These are phyloP conservation scores for Microbotryum scabiosae DNA, from an alignment of 1,284 basidiomycete species.

Conservation along the genomic window DNA sequence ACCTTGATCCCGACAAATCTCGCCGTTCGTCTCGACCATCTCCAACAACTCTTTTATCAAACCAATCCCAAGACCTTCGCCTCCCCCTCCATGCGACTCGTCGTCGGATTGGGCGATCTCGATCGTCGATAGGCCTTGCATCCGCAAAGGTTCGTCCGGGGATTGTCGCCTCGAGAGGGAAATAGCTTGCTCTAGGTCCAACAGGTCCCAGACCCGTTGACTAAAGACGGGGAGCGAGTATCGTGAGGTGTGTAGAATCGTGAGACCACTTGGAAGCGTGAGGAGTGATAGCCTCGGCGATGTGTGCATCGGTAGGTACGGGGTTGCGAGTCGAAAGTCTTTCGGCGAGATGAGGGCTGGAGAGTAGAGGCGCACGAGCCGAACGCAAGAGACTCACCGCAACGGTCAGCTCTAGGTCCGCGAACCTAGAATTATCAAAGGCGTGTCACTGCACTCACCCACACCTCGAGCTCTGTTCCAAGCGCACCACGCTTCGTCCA, in stretches of 20 bases:
- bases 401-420: too few species aligned
- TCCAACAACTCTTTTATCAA: slow-evolving; percentile 65
- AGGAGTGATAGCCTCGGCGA: not conserved
- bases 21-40: slow-evolving; percentile 56
- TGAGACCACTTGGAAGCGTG: slow-evolving; percentile 63
- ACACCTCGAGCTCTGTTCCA: slow-evolving; percentile 96
- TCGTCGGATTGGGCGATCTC: slow-evolving; percentile 60
- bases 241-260: slow-evolving; percentile 72
- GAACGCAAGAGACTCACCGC: too few species aligned
- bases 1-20: slow-evolving; percentile 48
- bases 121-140: slow-evolving; percentile 39
- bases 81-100: not conserved
- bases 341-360: slow-evolving; percentile 78
- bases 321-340: slow-evolving; percentile 65
- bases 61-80: slow-evolving; percentile 51
- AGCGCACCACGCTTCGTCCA: slow-evolving; percentile 93
- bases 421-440: too few species aligned
- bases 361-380: too few species aligned
- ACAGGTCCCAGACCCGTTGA: slow-evolving; percentile 23
- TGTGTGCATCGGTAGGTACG: slow-evolving; percentile 56
- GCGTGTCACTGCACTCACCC: slow-evolving; percentile 49
- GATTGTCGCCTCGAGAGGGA: not conserved
- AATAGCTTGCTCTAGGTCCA: slow-evolving; percentile 45
- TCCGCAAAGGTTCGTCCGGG: not conserved
- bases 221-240: slow-evolving; percentile 62